Base-by-base conservation (phyloP, 768 basidiomycete genomes). In the Boletus subcaerulescens region DNA sequence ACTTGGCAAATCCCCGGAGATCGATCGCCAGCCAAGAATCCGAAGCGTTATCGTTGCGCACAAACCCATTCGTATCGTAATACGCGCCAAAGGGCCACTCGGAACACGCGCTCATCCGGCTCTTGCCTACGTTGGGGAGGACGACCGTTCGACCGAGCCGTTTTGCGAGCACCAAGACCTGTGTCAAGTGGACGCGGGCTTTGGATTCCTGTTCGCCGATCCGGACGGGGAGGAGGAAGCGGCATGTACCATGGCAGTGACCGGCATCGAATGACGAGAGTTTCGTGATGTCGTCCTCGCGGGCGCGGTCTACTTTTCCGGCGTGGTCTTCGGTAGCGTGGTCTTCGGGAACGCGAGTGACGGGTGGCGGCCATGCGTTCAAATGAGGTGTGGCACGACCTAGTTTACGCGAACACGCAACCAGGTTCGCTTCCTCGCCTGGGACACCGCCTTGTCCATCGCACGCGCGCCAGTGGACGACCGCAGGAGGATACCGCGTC, bases 191-290 rank as follows among this genome's bases (percentile, higher is more conserved):
- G 9, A 76, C 63, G 18, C 80, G 76, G 1, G 81, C 80, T 57
- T 82, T 82, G 31, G 82, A 81, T 60, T 84, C 83, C 57, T 83
- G 82, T 66, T 84, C 85, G 17, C 73, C 73, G 26, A 84, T 70
- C 5, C 76, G 74, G 12, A 78, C 63, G 0, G 80, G 78, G 39
- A 84, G 69, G 43, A 84, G 73, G 60, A 80, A 79, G 7, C 74
- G 74, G 50, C 79, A 81, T 1, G 71, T 45, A 12, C 54, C 53
- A 10, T 46, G 45, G 48, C 71, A 72, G 58, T 65, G 54, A 17
- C 57, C 53, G 11, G 47, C 22, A 32, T 72, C 66, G 42, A 69
- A 53, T 14, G 54, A 38, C 12, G 55, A 53, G 3, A 31, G 32
- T 0, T 49, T 18, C 18, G 6, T 20, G 42, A 45, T 20, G 4